Conservation (phyloP, 306 rosid genomes). For the Neltuma alba region DNA sequence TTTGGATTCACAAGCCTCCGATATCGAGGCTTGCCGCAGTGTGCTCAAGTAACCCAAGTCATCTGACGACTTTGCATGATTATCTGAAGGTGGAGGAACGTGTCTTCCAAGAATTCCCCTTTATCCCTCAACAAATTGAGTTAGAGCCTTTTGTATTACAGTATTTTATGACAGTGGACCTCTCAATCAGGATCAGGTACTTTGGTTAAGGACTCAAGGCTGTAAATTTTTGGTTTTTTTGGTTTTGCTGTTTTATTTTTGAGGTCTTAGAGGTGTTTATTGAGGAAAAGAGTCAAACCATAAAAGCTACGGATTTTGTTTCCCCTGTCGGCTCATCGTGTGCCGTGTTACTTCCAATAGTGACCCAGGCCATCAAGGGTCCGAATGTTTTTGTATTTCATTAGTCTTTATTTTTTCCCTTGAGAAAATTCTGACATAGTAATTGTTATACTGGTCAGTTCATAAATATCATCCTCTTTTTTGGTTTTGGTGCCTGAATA, state of each 20-base stretch:
- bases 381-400: slow-evolving; percentile 60
- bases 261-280: slow-evolving; percentile 70
- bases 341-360: slow-evolving; percentile 52
- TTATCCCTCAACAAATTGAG: slow-evolving; percentile 35
- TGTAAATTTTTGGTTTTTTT: slow-evolving; percentile 70
- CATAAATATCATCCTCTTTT: slow-evolving; percentile 48
- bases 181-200: slow-evolving; percentile 56
- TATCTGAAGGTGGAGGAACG: slow-evolving; percentile 48
- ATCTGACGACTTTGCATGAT: slow-evolving; percentile 25
- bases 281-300: slow-evolving; percentile 63
- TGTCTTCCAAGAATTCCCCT: slow-evolving; percentile 43
- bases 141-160: slow-evolving; percentile 60
- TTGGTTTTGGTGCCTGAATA: slow-evolving; percentile 29
- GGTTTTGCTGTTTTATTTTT: slow-evolving; percentile 6
- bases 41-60: slow-evolving; percentile 45
- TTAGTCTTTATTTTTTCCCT: slow-evolving; percentile 47
- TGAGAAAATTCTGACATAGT: slow-evolving; percentile 43
- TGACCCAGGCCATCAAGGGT: slow-evolving; percentile 57
- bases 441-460: slow-evolving; percentile 55
- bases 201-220: slow-evolving; percentile 50
- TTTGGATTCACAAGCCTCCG: slow-evolving; percentile 81
- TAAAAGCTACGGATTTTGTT: slow-evolving; percentile 77
- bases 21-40: slow-evolving; percentile 74
- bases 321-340: slow-evolving; percentile 46
- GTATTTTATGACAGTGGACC: slow-evolving; percentile 64